Evolutionary conservation across 2,329 filamentous ascomycete genomes (phyloP), one percentile per base, ranked within the genome.

Genomic region (Aspergillus neotritici): DNA sequence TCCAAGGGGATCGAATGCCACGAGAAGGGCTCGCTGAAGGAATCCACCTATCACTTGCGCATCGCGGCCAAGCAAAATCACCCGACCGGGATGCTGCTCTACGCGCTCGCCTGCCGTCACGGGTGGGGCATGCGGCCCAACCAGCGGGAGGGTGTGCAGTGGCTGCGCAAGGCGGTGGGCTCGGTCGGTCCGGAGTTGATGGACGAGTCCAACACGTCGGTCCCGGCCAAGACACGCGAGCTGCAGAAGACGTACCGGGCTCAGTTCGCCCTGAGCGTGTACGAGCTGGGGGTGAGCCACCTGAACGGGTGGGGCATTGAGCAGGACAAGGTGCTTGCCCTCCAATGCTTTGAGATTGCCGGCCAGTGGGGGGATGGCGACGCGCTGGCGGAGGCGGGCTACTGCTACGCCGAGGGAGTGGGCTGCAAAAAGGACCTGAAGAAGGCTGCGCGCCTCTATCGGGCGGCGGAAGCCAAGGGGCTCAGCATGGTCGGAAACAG

Each of bases 401-500:
- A 93, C 67, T 98, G 91, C 70, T 98, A 97, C 60, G 87, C 89
- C 1, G 83, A 97, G 63, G 93, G 90, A 7, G 75, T 95, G 41
- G 93, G 93, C 4, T 94, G 87, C 64, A 95, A 93, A 74, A 98
- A 97, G 69, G 87, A 97, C 62, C 73, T 96, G 62, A 96, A 89
- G 73, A 96, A 90, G 70, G 91, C 87, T 38, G 91, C 93, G 46
- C 86, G 81, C 48, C 88, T 93, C 58, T 97, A 97, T 65, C 83
- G 93, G 15, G 77, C 84, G 72, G 93, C 93, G 5, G 93, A 95
- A 64, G 82, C 84, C 16, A 93, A 93, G 68, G 93, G 93, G 5
- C 90, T 96, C 75, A 94, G 82, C 67, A 97, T 97, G 89, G 85
- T 95, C 44, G 93, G 93, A 43, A 97, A 97, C 65, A 96, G 89